phyloP scores from a whole-genome alignment of 169 alveolate genomes.

The Prorocentrum cordatum region DNA sequence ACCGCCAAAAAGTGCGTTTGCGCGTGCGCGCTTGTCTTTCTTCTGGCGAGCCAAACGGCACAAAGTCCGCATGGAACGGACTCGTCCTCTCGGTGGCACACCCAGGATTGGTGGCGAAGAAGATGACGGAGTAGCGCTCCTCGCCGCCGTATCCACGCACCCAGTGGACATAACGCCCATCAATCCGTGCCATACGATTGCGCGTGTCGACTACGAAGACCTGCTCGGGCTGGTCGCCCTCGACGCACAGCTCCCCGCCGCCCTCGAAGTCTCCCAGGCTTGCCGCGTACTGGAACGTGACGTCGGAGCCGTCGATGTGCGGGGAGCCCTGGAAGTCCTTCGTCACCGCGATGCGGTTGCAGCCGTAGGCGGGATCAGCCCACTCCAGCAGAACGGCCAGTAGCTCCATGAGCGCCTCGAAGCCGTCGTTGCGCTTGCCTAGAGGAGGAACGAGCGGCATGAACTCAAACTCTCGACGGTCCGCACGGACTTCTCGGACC shows the following conservation, averaged over 20 bases:
- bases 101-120: constrained; percentile 38
- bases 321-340: constrained; percentile 17
- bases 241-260: constrained; percentile 45
- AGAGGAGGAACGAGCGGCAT: no score
- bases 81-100: no score
- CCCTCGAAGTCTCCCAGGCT: not conserved
- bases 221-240: not conserved
- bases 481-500: no score
- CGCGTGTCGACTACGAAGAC: not conserved
- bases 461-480: no score
- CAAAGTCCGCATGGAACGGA: no score
- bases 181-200: constrained; percentile 41
- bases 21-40: no score
- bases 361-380: constrained; percentile 12
- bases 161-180: constrained; percentile 47
- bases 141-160: constrained; percentile 21
- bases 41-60: no score
- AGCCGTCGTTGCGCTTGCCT: not conserved
- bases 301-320: constrained; percentile 38
- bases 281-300: constrained; percentile 20
- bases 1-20: no score
- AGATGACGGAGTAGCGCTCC: constrained; percentile 5
- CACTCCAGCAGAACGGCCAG: constrained; percentile 2
- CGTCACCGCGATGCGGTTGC: constrained; percentile 22
- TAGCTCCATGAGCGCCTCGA: not conserved